phyloP scores from a whole-genome alignment of 371 early-diverging fungal species.

The Chytridium lagenaria region DNA sequence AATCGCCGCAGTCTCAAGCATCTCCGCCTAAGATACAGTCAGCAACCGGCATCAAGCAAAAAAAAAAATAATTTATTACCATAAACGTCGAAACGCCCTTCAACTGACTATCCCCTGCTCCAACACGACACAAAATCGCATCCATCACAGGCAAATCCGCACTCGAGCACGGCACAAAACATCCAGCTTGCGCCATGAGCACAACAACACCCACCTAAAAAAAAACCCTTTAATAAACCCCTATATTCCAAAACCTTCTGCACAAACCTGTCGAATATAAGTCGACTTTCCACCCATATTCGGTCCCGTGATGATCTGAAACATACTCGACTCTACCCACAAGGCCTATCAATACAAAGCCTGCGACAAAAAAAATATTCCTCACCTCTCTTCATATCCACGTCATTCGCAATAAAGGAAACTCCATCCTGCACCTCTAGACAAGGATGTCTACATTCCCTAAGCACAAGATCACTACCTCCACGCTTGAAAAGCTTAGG shows the following conservation, averaged over 20 bases:
- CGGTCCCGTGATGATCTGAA: constrained; percentile 79
- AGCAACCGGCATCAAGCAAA: not conserved
- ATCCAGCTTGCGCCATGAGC: constrained; percentile 98
- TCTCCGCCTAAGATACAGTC: constrained; percentile 75
- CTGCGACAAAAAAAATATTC: constrained; percentile 63
- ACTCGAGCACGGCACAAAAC: constrained; percentile 92
- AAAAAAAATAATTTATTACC: constrained; percentile 43
- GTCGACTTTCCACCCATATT: constrained; percentile 80
- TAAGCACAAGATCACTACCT: constrained; percentile 68
- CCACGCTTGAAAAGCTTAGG: constrained; percentile 70
- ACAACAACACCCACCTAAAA: constrained; percentile 84
- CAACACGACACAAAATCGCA: constrained; percentile 93
- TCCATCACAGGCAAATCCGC: constrained; percentile 88
- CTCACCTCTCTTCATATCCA: constrained; percentile 69
- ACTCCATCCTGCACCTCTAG: constrained; percentile 93
- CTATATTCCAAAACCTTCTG: no score
- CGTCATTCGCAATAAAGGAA: constrained; percentile 93
- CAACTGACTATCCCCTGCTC: constrained; percentile 94
- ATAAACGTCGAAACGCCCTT: constrained; percentile 98
- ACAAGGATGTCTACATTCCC: constrained; percentile 88
- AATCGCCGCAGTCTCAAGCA: constrained; percentile 97
- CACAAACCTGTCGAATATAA: constrained; percentile 58
- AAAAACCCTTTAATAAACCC: not conserved
- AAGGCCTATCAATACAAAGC: not conserved
- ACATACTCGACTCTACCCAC: constrained; percentile 42